Base-by-base conservation (phyloP, 805 yeast genomes). In the Suhomyces prunicola region DNA sequence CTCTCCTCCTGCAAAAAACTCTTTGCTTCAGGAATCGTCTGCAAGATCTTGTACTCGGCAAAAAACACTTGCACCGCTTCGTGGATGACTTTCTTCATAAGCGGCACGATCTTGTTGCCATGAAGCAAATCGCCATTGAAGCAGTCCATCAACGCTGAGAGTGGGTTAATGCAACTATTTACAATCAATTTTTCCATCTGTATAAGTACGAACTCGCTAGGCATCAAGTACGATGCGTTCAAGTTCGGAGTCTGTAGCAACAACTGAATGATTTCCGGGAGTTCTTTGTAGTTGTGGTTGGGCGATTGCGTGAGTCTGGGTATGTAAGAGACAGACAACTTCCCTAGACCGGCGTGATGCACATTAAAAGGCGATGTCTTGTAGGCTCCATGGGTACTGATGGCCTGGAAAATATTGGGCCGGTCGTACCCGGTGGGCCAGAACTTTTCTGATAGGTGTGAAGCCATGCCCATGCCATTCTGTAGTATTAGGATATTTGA, bases 361-460 rank as follows among this genome's bases (percentile, higher is more conserved):
- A 72, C 63, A 4, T 59, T 58, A 29, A 55, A 62, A 1, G 70
- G 67, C 0, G 62, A 52, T 5, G 69, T 55, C 58, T 83, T 81
- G 68, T 80, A 87, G 0, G 87, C 89, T 10, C 97, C 98, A 67
- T 93, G 97, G 3, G 88, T 82, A 44, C 87, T 87, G 23, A 92
- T 84, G 50, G 92, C 97, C 62, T 84, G 88, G 61, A 77, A 82
- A 5, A 90, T 54, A 13, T 72, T 74, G 0, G 97, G 97, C 50
- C 82, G 65, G 0, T 57, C 60, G 1, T 55, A 49, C 1, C 45
- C 44, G 2, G 68, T 61, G 4, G 82, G 82, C 91, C 93, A 88
- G 6, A 83, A 67, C 22, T 70, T 63, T 1, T 69, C 64, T n/a
- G 73, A 65, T 9, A 90, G 60, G 52, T 77, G 75, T 10, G 80